A percentile compares a stretch with the other conserved stretches of the same genome.
Evolutionary conservation across 805 yeast species (phyloP).

Genomic region (Saitoella complicata): DNA sequence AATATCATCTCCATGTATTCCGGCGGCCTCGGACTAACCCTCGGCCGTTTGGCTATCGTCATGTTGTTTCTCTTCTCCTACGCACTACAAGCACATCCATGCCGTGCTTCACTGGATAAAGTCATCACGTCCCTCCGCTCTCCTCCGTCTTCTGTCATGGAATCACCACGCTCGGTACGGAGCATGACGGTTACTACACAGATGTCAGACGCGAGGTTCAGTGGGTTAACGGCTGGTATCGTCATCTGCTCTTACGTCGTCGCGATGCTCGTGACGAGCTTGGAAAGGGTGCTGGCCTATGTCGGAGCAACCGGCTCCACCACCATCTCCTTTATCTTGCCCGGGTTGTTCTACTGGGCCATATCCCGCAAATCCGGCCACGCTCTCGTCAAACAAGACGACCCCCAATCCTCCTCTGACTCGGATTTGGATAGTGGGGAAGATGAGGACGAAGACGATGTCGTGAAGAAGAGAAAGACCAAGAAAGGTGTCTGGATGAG

Average conservation of each 20-base stretch:
- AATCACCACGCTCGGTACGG: conserved; percentile 3
- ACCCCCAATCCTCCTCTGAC: no score
- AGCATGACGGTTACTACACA: conserved; percentile 6
- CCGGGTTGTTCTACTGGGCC: conserved; percentile 45
- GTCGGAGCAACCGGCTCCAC: conserved; percentile 93
- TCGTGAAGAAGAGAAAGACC: conserved; percentile 11
- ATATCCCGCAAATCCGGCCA: background rate
- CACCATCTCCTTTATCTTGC: conserved; percentile 75
- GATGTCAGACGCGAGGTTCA: conserved; percentile 16
- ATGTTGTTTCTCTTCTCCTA: conserved; percentile 67
- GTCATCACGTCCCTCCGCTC: background rate
- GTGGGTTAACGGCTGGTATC: conserved; percentile 27
- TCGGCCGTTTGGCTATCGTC: conserved; percentile 71
- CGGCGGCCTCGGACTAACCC: conserved; percentile 42
- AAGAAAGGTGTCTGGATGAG: no score
- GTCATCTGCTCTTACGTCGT: conserved; percentile 41
- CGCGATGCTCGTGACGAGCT: conserved; percentile 52
- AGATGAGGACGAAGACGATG: background rate
- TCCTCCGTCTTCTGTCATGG: background rate
- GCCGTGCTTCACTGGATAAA: conserved; percentile 65
- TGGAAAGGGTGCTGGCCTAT: conserved; percentile 67
- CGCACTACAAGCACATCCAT: conserved; percentile 84
- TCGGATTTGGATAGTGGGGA: conserved; percentile 3
- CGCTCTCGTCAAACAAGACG: no score
- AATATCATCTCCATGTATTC: conserved; percentile 71